phyloP scores from a whole-genome alignment of 169 alveolate genomes.

The Toxoplasma gondii region DNA sequence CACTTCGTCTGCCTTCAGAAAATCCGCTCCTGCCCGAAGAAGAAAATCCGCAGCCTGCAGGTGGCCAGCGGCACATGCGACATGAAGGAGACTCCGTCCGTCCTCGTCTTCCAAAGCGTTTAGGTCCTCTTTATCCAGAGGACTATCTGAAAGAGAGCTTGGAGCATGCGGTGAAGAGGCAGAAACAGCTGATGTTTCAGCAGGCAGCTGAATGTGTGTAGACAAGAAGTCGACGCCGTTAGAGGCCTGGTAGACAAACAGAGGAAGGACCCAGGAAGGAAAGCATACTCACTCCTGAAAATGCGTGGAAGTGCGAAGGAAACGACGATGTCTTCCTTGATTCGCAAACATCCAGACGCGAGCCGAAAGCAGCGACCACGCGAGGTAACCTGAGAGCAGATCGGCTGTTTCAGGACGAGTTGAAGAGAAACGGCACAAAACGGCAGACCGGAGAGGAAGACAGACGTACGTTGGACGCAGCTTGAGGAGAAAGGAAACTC shows the following conservation, averaged over 20 bases:
- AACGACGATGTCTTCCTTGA: too few species aligned
- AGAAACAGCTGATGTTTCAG: not conserved
- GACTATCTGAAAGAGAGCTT: not conserved
- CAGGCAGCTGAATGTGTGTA: not conserved
- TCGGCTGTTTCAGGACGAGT: too few species aligned
- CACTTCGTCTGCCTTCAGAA: conserved; percentile 48
- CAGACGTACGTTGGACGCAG: too few species aligned
- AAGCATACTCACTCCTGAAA: too few species aligned
- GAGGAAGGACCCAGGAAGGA: not conserved
- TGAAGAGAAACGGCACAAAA: too few species aligned
- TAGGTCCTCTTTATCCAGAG: not conserved
- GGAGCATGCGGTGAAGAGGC: not conserved
- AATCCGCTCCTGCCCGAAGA: conserved; percentile 57
- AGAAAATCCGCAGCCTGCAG: conserved; percentile 56
- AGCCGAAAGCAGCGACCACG: too few species aligned
- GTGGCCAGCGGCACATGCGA: conserved; percentile 62
- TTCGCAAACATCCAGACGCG: too few species aligned
- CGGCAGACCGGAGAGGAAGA: too few species aligned
- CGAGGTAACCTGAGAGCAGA: too few species aligned
- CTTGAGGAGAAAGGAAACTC: too few species aligned
- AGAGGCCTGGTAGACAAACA: not conserved
- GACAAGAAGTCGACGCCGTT: conserved; percentile 26
- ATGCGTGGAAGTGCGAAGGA: too few species aligned
- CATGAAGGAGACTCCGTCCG: conserved; percentile 57
- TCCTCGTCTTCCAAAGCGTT: conserved; percentile 25